Percentiles rank a stretch among this genome's conserved stretches.
phyloP scores from a whole-genome alignment of 306 rosid genomes.

The Geum urbanum region DNA sequence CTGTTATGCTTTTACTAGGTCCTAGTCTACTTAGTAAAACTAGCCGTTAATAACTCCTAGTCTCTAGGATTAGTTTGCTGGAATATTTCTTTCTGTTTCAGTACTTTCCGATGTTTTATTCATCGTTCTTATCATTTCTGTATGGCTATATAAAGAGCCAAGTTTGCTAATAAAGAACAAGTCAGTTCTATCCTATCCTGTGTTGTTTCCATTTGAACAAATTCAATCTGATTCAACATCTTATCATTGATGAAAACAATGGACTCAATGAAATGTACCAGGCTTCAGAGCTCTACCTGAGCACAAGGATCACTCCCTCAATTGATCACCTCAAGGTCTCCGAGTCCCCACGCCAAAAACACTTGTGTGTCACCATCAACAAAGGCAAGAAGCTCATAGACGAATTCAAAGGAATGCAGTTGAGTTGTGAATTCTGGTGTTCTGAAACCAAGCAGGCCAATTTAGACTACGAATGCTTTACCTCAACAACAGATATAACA shows the following conservation, averaged over 20 bases:
- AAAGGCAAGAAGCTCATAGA: constrained; percentile 35
- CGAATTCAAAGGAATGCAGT: constrained; percentile 26
- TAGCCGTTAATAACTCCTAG: too few relatives aligned
- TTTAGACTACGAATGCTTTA: neutral
- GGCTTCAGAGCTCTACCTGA: constrained; percentile 42
- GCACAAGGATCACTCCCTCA: constrained; percentile 33
- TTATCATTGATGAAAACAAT: constrained; percentile 29
- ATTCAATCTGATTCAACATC: too few relatives aligned
- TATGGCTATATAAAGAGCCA: too few relatives aligned
- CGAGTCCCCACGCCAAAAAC: constrained; percentile 20
- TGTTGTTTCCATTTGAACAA: too few relatives aligned
- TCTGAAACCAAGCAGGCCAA: neutral
- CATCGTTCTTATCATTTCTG: too few relatives aligned
- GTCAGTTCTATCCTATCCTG: too few relatives aligned
- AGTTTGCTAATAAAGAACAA: too few relatives aligned
- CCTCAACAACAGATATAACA: neutral
- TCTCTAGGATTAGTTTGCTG: too few relatives aligned
- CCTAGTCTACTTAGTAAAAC: too few relatives aligned
- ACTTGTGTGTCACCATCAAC: constrained; percentile 27
- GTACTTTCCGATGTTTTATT: too few relatives aligned
- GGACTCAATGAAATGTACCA: constrained; percentile 40
- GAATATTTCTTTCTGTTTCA: too few relatives aligned
- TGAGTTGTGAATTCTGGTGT: constrained; percentile 36
- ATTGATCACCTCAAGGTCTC: constrained; percentile 28
- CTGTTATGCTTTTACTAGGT: too few relatives aligned